A percentile compares a stretch with the other conserved stretches of the same genome.
These are phyloP conservation scores for Lophium mytilinum DNA, from an alignment of 495 filamentous ascomycete genomes.

Conservation along the genomic window DNA sequence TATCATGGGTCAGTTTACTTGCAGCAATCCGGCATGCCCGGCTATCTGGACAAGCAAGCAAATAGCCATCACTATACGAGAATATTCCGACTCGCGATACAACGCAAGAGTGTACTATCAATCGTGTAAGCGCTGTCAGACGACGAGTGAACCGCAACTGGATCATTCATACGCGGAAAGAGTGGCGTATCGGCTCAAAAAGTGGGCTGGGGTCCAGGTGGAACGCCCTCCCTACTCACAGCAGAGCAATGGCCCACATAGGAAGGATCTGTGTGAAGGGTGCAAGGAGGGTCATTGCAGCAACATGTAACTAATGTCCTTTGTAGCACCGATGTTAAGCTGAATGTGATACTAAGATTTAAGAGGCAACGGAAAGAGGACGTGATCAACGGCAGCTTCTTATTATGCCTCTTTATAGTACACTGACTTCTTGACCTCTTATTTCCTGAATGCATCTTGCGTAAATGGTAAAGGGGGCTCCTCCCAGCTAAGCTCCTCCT, in stretches of 20 bases:
- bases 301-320: too few species aligned
- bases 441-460: too few species aligned
- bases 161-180: constrained; percentile 43
- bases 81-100: constrained; percentile 35
- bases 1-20: constrained; percentile 32
- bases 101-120: constrained; percentile 44
- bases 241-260: constrained; percentile 36
- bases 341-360: too few species aligned
- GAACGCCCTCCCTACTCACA: constrained; percentile 25
- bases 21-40: constrained; percentile 27
- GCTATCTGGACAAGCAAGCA: constrained; percentile 37
- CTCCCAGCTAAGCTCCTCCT: too few species aligned
- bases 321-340: too few species aligned
- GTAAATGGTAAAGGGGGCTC: too few species aligned
- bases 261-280: constrained; percentile 40
- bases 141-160: constrained; percentile 30
- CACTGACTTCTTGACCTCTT: too few species aligned
- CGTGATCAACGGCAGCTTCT: too few species aligned
- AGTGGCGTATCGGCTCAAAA: constrained; percentile 43
- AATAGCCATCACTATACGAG: constrained; percentile 40
- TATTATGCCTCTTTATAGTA: too few species aligned
- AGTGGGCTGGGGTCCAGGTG: constrained; percentile 41
- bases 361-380: too few species aligned
- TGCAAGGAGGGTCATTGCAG: constrained; percentile 42
- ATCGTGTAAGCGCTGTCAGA: constrained; percentile 35